Percentiles rank a stretch among this genome's conserved stretches.
phyloP scores from a whole-genome alignment of 345 rosid species.

The Camelina laxa region DNA sequence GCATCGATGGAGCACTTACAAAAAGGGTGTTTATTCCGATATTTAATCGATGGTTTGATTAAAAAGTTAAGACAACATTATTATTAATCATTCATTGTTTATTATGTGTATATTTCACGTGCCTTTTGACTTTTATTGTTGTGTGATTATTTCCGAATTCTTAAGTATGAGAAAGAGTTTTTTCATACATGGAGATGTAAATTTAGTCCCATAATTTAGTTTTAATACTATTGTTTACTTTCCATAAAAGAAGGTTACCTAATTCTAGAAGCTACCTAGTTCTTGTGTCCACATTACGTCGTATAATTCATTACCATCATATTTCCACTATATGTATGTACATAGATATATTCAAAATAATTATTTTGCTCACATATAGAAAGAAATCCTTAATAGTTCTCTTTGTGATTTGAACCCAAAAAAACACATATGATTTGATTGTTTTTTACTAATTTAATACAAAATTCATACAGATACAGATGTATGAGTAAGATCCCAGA shows the following conservation, averaged over 20 bases:
- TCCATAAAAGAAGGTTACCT: too few species aligned
- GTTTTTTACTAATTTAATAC: background rate
- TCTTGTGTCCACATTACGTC: too few species aligned
- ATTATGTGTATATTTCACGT: background rate
- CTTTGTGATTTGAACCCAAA: background rate
- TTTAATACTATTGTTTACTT: background rate
- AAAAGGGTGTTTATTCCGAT: constrained; percentile 30
- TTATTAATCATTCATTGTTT: constrained; percentile 7
- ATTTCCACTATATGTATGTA: too few species aligned
- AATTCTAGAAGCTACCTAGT: background rate
- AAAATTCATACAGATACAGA: background rate
- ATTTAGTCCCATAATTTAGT: background rate
- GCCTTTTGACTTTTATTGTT: background rate
- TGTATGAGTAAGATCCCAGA: background rate
- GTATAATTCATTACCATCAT: too few species aligned
- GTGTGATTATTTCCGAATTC: constrained; percentile 4
- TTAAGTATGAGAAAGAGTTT: background rate
- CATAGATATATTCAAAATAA: background rate
- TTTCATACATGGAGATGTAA: background rate
- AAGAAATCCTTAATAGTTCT: background rate
- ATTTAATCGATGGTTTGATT: constrained; percentile 10
- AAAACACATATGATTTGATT: background rate
- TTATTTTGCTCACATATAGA: background rate
- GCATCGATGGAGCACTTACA: constrained; percentile 54
- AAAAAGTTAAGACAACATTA: background rate